Evolutionary conservation across 1,284 basidiomycete species (phyloP), one percentile per base, ranked within the genome.

Genomic region (Apiotrichum gracile): DNA sequence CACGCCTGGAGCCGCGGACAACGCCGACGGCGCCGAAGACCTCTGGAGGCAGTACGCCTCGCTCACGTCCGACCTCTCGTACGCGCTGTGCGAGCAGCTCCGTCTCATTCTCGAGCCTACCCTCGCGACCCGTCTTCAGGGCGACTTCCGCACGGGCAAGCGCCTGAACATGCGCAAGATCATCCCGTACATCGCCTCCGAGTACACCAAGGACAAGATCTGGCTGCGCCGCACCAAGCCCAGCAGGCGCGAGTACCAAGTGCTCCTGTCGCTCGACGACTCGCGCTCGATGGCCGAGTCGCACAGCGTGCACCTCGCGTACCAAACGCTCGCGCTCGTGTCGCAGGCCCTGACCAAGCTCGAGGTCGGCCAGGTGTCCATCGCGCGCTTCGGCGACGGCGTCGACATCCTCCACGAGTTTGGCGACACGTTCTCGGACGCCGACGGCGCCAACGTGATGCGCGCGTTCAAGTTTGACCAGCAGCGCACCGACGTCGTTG

Each of bases 181-280:
- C 72, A 92, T 99, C 52, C 86, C 91, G 2, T 99, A 97, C 79
- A 94, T 99, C 63, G 96, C 96, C 10, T 91, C 88, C 73, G 96
- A 99, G 77, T 99, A 92, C 78, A 97, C 93, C 53, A 98, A 98
- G 75, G 96, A 99, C 81, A 96, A 96, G 78, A 98, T 98, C 65
- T 99, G 96, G 96, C 80, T 98, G 31, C 85, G 96, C 26, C 83
- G 96, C 27, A 97, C 93, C 5, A 85, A 89, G 55, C 94, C 96
- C 1, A 91, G 88, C 65, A 85, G 90, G 67, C 84, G 96, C 48
- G 93, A 97, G 72, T 98, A 98, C 74, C 96, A 98, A 68, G 86
- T 99, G 3, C 82, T 98, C 42, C 81, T 99, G 49, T 87, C 91
- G 7, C 83, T 99, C 49, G 96, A 98, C 69, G 96, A 98, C 78